These are phyloP conservation scores for Yamagishiella unicocca DNA, from an alignment of 139 green algal species.

Conservation along the genomic window DNA sequence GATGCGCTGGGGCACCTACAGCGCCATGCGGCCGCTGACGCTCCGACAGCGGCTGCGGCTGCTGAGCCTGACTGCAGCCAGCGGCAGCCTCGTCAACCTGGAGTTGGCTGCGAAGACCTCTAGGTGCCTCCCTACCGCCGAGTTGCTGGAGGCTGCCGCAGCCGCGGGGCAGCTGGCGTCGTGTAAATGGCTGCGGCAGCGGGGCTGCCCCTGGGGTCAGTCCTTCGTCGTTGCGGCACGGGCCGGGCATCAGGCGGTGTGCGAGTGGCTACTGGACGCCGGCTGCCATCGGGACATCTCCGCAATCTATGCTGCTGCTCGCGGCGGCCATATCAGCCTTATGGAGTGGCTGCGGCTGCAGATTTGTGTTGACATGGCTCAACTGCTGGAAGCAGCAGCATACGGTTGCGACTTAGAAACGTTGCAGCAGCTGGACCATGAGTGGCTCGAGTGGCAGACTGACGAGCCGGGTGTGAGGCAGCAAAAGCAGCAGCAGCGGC, in stretches of 20 bases:
- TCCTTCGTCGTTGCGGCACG: background rate
- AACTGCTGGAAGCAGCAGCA: background rate
- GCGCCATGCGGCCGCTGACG: background rate
- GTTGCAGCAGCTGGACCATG: background rate
- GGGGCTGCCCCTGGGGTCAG: too few species aligned
- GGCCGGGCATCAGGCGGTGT: background rate
- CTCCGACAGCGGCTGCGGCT: background rate
- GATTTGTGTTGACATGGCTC: too few species aligned
- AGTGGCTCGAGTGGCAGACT: too few species aligned
- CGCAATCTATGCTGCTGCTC: background rate
- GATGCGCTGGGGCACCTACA: background rate
- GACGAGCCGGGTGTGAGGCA: too few species aligned
- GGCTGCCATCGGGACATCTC: background rate
- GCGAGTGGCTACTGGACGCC: too few species aligned
- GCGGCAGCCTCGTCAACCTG: background rate
- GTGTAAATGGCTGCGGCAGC: background rate
- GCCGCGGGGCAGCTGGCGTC: background rate
- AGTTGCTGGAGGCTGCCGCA: background rate
- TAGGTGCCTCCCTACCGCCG: background rate
- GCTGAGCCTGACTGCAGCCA: too few species aligned
- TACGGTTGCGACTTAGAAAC: background rate
- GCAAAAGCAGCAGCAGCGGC: background rate
- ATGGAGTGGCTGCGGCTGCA: slow-evolving; percentile 5
- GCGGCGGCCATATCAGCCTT: background rate
- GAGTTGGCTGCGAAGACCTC: background rate